Conservation (phyloP, 805 yeast species). For the Zygotorulaspora sp. region DNA sequence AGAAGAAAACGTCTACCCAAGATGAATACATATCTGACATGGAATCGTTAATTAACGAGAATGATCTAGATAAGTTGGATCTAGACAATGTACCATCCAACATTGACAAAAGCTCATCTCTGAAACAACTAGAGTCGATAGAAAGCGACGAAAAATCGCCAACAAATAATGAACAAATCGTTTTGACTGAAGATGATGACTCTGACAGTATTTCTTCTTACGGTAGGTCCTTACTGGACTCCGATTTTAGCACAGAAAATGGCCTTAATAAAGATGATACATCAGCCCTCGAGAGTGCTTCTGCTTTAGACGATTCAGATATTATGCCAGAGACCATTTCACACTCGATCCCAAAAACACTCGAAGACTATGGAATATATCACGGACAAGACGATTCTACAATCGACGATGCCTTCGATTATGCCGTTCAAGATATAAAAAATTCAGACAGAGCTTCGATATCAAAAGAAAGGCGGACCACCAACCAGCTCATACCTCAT, state of each 20-base stretch:
- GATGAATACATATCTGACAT: slow-evolving; percentile 28
- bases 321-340: slow-evolving; percentile 21
- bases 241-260: slow-evolving; percentile 28
- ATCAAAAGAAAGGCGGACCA: slow-evolving; percentile 18
- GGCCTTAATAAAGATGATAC: slow-evolving; percentile 15
- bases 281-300: slow-evolving; percentile 12
- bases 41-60: slow-evolving; percentile 33
- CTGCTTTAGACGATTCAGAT: slow-evolving; percentile 20
- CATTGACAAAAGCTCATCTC: slow-evolving; percentile 6
- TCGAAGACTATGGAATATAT: slow-evolving; percentile 23
- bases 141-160: background rate
- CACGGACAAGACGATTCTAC: slow-evolving; percentile 28
- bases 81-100: slow-evolving; percentile 18
- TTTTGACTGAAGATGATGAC: slow-evolving; percentile 3
- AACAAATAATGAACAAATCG: background rate
- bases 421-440: slow-evolving; percentile 21
- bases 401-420: slow-evolving; percentile 25
- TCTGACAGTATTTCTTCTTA: slow-evolving; percentile 29
- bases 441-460: slow-evolving; percentile 6
- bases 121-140: slow-evolving; percentile 5
- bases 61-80: slow-evolving; percentile 26
- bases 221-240: slow-evolving; percentile 34
- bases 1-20: slow-evolving; percentile 2
- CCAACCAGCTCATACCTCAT: slow-evolving; percentile 14
- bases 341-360: slow-evolving; percentile 26